Conservation (phyloP, 257 asterid species). For the Penstemon eatonii region DNA sequence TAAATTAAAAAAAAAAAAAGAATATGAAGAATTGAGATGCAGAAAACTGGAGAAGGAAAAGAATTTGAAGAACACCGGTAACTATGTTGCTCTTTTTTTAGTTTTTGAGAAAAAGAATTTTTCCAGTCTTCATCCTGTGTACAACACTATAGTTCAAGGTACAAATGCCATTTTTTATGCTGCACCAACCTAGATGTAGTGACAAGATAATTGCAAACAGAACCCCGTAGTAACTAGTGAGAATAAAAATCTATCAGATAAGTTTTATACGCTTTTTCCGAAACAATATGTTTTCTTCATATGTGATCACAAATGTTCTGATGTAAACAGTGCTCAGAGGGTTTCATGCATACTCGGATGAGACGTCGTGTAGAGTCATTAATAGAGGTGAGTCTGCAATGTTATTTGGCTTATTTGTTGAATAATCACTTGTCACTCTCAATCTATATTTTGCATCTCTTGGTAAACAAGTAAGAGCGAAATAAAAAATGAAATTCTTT, state of each 20-base stretch:
- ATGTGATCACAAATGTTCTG: conserved; percentile 22
- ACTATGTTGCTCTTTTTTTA: background rate
- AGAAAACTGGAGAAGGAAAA: background rate
- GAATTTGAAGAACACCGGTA: background rate
- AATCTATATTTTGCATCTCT: conserved; percentile 3
- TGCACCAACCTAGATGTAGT: background rate
- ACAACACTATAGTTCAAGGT: background rate
- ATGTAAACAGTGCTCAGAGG: conserved; percentile 78
- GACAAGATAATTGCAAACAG: background rate
- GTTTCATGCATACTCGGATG: conserved; percentile 99
- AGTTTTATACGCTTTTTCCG: background rate
- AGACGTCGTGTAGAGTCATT: conserved; percentile 90
- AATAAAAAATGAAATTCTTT: background rate
- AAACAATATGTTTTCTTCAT: background rate
- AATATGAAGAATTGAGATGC: background rate
- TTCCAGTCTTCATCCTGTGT: background rate
- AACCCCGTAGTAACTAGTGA: background rate
- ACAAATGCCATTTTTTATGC: background rate
- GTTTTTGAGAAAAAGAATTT: background rate
- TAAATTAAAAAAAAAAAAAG: background rate
- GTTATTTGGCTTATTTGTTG: conserved; percentile 13
- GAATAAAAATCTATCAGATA: background rate
- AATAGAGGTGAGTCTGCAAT: conserved; percentile 61
- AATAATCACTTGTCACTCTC: background rate
- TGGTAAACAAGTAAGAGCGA: background rate